Evolutionary conservation across 2,329 filamentous ascomycete species (phyloP).

Genomic region (Fusarium scirpi): DNA sequence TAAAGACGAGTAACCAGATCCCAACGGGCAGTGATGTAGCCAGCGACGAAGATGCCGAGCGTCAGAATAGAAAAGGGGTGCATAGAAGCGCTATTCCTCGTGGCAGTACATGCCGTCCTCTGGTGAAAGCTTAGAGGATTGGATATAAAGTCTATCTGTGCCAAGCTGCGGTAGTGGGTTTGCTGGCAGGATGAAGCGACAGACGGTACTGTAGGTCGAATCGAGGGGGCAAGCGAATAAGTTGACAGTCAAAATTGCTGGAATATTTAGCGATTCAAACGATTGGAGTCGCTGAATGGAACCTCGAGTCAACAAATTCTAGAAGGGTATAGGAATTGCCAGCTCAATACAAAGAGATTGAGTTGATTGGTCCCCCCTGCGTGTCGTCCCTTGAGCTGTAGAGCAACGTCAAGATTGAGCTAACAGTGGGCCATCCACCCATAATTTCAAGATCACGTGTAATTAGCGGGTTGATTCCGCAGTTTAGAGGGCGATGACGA

Average conservation of each 20-base stretch:
- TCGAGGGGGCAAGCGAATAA: slow-evolving; percentile 1
- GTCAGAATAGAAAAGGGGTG: slow-evolving; percentile 97
- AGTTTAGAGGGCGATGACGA: slow-evolving; percentile 21
- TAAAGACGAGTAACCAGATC: slow-evolving; percentile 96
- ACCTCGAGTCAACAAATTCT: slow-evolving; percentile 6
- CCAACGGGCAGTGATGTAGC: slow-evolving; percentile 99
- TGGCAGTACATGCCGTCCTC: slow-evolving; percentile 59
- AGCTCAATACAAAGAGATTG: slow-evolving; percentile 32
- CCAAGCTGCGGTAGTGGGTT: slow-evolving; percentile 42
- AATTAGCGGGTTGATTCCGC: slow-evolving; percentile 25
- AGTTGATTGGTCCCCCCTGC: slow-evolving; percentile 42
- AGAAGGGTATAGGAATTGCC: slow-evolving; percentile 25
- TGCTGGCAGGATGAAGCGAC: slow-evolving; percentile 33
- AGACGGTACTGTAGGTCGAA: slow-evolving; percentile 9
- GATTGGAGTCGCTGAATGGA: background rate
- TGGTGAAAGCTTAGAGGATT: slow-evolving; percentile 22
- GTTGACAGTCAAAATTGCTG: background rate
- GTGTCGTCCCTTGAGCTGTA: slow-evolving; percentile 24
- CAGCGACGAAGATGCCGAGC: slow-evolving; percentile 98
- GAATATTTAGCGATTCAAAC: background rate
- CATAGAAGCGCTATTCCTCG: slow-evolving; percentile 73
- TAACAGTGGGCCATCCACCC: slow-evolving; percentile 35
- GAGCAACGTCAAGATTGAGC: slow-evolving; percentile 25
- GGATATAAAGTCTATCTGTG: slow-evolving; percentile 35
- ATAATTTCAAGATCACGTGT: slow-evolving; percentile 33